Percentiles rank a stretch among this genome's conserved stretches.
Evolutionary conservation across 2,329 filamentous ascomycete species (phyloP).

Genomic region (Fusarium fujikuroi): DNA sequence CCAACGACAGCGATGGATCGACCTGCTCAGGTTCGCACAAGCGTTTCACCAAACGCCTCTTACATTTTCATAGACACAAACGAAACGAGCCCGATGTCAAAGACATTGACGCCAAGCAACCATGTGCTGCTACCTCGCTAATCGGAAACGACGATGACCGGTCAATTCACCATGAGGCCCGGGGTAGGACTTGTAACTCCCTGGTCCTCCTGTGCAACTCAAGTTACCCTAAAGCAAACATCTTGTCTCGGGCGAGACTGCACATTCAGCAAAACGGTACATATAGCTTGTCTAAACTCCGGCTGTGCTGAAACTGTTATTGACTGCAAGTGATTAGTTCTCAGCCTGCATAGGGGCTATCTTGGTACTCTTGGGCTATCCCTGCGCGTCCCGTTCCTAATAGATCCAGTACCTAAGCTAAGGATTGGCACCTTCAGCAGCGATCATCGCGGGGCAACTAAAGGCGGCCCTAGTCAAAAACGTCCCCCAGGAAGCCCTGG

Average conservation of each 20-base stretch:
- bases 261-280: neutral
- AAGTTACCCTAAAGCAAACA: neutral
- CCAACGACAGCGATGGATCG: neutral
- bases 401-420: neutral
- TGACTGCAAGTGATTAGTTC: neutral
- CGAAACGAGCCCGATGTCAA: neutral
- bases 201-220: neutral
- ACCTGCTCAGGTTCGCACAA: neutral
- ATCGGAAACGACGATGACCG: neutral
- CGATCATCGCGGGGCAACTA: neutral
- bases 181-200: neutral
- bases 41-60: neutral
- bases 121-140: neutral
- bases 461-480: neutral
- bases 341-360: neutral
- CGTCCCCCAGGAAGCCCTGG: neutral
- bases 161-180: neutral
- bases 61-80: neutral
- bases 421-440: neutral
- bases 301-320: neutral
- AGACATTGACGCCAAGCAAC: neutral
- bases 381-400: neutral
- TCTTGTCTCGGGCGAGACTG: neutral
- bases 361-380: neutral
- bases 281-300: no score